Base-by-base conservation (phyloP, 768 basidiomycete genomes). In the Boletus rubescentipes region DNA sequence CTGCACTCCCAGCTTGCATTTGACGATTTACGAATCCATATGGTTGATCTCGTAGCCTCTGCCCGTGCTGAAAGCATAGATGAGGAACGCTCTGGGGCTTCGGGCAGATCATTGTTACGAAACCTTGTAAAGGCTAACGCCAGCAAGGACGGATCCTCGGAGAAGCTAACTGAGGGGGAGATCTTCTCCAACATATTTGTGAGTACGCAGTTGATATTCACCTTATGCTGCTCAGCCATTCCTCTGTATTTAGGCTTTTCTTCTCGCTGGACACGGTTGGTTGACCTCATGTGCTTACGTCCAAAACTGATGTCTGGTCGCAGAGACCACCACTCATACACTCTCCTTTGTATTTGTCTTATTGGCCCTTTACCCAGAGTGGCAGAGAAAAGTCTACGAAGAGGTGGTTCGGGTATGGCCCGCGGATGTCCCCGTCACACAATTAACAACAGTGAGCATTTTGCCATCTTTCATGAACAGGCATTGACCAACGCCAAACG, bases 111-210 rank as follows among this genome's bases (percentile, higher is more conserved):
- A 14, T 64, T 81, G 40, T 59, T 81, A 36, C 67, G 70, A 21
- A 78, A 77, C 53, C 61, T 81, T 20, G 77, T 81, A 8, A 70
- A 75, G 53, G 79, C 80, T 0, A 81, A 79, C 60, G 75, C 77
- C 70, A 57, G 61, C 7, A 67, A 72, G 47, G 72, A 72, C 3
- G 65, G 64, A 11, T 52, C 54, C 3, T 61, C 54, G 11, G 58
- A 72, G 49, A 69, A 54, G 52, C 49, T 81, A 32, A 74, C 73
- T 2, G 79, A 81, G 35, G 75, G 67, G 12, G 79, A 81, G 48
- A 51, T 81, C 15, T 57, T 80, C 7, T 80, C 79, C 5, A 72
- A 81, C 55, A 74, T 76, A 49, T 81, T 79, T 58, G 80, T 79
- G 59, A 57, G 76, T 66, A 15, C 6, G 10, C 37, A 34, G 3